phyloP scores from a whole-genome alignment of 129 eudicot genomes.

The Chrysanthemum makinoi region DNA sequence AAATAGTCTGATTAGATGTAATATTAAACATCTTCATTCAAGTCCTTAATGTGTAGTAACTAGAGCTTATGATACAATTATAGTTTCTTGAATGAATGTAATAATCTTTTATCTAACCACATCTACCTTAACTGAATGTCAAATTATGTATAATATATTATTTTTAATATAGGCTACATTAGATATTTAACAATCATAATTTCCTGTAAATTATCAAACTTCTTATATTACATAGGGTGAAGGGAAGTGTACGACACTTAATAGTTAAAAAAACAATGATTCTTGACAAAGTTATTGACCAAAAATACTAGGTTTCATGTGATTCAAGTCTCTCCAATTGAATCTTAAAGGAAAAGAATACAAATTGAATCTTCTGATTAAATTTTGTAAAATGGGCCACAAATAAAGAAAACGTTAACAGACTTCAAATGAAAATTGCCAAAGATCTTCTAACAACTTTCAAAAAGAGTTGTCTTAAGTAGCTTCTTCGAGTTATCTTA shows the following conservation, averaged over 20 bases:
- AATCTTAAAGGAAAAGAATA: slow-evolving; percentile 5
- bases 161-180: neutral
- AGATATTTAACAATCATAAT: neutral
- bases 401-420: too few species aligned
- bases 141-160: too few species aligned
- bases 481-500: too few species aligned
- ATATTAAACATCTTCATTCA: neutral
- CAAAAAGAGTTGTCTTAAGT: too few species aligned
- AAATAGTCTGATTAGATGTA: neutral
- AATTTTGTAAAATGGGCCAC: too few species aligned
- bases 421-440: too few species aligned
- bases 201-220: neutral
- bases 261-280: neutral
- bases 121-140: too few species aligned
- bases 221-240: neutral
- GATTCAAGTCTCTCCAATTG: neutral
- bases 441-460: too few species aligned
- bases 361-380: too few species aligned
- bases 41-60: neutral
- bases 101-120: too few species aligned
- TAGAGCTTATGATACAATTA: neutral
- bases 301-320: neutral
- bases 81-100: neutral
- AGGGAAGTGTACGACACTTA: neutral
- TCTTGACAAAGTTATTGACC: neutral